Percentiles rank a stretch among this genome's conserved stretches.
Evolutionary conservation across 2,329 filamentous ascomycete species (phyloP).

Genomic region (Aquanectria penicillioides): DNA sequence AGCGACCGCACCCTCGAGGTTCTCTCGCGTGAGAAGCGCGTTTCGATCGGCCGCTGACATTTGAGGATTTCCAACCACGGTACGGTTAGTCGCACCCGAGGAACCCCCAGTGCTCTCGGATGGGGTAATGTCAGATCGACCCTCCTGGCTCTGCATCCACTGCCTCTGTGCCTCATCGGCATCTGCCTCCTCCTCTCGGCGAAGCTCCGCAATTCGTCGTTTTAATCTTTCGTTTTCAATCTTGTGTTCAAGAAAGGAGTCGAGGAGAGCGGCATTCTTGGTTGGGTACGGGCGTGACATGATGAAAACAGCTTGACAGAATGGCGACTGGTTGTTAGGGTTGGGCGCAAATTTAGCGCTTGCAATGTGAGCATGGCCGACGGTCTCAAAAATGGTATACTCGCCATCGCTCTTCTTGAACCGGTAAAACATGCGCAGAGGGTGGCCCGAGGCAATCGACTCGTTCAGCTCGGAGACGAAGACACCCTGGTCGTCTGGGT

Average conservation of each 20-base stretch:
- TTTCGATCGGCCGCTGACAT: conserved; percentile 76
- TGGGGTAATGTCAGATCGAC: conserved; percentile 62
- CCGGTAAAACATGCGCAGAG: conserved; percentile 86
- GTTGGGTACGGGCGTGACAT: conserved; percentile 92
- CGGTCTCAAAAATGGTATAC: conserved; percentile 87
- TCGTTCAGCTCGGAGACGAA: conserved; percentile 92
- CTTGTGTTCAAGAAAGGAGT: conserved; percentile 96
- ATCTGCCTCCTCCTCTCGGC: conserved; percentile 86
- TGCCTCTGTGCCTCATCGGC: conserved; percentile 72
- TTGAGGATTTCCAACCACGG: conserved; percentile 51
- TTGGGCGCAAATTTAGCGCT: conserved; percentile 72
- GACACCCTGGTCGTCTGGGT: conserved; percentile 84
- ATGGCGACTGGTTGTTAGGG: conserved; percentile 71
- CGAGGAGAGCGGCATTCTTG: conserved; percentile 83
- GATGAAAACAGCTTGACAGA: conserved; percentile 92
- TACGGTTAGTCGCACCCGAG: conserved; percentile 43
- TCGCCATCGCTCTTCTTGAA: conserved; percentile 78
- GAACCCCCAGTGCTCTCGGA: conserved; percentile 57
- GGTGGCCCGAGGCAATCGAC: conserved; percentile 82
- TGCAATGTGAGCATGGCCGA: conserved; percentile 90
- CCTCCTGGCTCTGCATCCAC: conserved; percentile 68
- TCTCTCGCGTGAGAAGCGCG: conserved; percentile 77
- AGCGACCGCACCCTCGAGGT: conserved; percentile 77
- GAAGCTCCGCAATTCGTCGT: conserved; percentile 85
- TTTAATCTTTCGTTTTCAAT: conserved; percentile 92